Percentiles rank a stretch among this genome's conserved stretches.
These are phyloP conservation scores for Colletotrichum paranaense DNA, from an alignment of 2,329 filamentous ascomycete species.

Conservation along the genomic window DNA sequence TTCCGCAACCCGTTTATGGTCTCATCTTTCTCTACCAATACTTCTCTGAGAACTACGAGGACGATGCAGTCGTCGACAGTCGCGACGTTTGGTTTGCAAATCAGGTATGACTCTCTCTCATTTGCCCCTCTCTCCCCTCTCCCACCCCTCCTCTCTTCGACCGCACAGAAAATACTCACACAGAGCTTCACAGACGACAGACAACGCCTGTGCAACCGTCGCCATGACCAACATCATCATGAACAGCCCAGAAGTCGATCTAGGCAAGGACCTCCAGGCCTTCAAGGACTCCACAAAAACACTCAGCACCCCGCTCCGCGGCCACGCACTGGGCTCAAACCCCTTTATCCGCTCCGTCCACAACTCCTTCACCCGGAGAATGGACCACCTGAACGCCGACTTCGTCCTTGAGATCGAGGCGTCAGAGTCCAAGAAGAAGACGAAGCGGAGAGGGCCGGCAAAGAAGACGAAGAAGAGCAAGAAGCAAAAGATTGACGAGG, in stretches of 20 bases:
- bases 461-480: conserved; percentile 52
- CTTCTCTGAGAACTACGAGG: conserved; percentile 64
- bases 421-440: conserved; percentile 49
- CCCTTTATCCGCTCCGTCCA: conserved; percentile 83
- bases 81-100: conserved; percentile 92
- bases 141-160: neutral
- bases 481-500: conserved; percentile 57
- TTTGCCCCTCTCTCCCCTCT: neutral
- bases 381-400: conserved; percentile 81
- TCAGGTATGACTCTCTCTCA: conserved; percentile 64
- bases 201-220: conserved; percentile 91
- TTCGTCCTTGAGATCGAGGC: conserved; percentile 71
- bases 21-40: conserved; percentile 91
- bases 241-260: conserved; percentile 75
- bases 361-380: conserved; percentile 86
- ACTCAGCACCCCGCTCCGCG: conserved; percentile 79
- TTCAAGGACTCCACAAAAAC: conserved; percentile 80
- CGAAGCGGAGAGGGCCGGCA: conserved; percentile 45
- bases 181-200: conserved; percentile 67
- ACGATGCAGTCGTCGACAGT: conserved; percentile 58
- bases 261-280: conserved; percentile 75
- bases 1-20: conserved; percentile 83
- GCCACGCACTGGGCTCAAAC: conserved; percentile 79
- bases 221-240: conserved; percentile 94
- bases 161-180: neutral